phyloP scores from a whole-genome alignment of 805 yeast genomes.

The Wickerhamomyces xylosicus region DNA sequence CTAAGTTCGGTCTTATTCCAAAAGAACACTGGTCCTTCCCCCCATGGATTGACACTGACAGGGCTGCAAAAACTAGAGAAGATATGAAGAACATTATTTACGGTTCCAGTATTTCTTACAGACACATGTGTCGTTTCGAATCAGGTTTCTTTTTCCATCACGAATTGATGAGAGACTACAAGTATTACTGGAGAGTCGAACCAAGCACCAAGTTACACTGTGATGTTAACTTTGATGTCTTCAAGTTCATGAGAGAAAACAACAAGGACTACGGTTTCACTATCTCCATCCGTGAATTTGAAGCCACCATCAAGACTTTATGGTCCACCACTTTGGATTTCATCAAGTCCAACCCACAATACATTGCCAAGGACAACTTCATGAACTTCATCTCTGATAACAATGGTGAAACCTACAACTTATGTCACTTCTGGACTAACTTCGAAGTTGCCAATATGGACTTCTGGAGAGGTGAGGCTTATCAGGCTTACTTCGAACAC shows the following conservation, averaged over 20 bases:
- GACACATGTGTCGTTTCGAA: slow-evolving; percentile 91
- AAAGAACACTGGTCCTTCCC: slow-evolving; percentile 84
- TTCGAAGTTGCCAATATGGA: slow-evolving; percentile 71
- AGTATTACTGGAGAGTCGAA: slow-evolving; percentile 93
- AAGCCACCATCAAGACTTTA: slow-evolving; percentile 60
- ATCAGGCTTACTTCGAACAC: slow-evolving; percentile 56
- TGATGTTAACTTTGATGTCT: slow-evolving; percentile 72
- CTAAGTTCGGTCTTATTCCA: slow-evolving; percentile 75
- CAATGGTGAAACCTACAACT: slow-evolving; percentile 60
- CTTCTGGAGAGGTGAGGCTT: slow-evolving; percentile 69
- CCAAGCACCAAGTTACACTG: slow-evolving; percentile 76
- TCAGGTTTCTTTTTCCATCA: slow-evolving; percentile 85
- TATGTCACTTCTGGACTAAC: slow-evolving; percentile 89
- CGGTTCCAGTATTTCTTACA: slow-evolving; percentile 57
- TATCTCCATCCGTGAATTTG: slow-evolving; percentile 67
- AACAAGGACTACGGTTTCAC: slow-evolving; percentile 69
- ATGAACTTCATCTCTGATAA: slow-evolving; percentile 65
- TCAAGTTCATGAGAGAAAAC: slow-evolving; percentile 75
- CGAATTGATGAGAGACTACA: slow-evolving; percentile 62
- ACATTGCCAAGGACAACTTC: slow-evolving; percentile 49
- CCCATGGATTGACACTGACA: slow-evolving; percentile 64
- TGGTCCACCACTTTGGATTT: slow-evolving; percentile 67
- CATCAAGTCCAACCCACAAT: slow-evolving; percentile 47
- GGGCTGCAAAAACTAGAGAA: slow-evolving; percentile 46
- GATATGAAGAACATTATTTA: slow-evolving; percentile 48